Percentiles rank a stretch among this genome's conserved stretches.
Conservation (phyloP, 2,329 filamentous ascomycete genomes). For the Colletotrichum sp. region DNA sequence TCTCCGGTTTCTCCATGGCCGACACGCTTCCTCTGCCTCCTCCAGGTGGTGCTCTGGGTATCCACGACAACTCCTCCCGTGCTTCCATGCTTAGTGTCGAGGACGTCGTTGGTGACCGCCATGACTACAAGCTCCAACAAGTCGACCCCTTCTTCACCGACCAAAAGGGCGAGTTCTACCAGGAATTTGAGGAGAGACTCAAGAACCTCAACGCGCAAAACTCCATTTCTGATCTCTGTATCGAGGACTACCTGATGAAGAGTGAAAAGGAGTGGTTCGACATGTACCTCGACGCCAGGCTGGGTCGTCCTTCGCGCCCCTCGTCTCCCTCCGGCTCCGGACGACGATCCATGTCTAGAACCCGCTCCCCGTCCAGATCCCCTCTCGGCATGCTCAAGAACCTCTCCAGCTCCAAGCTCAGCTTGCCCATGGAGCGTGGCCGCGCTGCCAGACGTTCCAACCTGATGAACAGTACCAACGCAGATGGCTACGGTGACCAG, state of each 20-base stretch:
- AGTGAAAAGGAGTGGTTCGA: slow-evolving; percentile 73
- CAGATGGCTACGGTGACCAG: not conserved
- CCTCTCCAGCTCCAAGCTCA: slow-evolving; percentile 13
- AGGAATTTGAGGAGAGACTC: slow-evolving; percentile 61
- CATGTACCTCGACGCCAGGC: slow-evolving; percentile 61
- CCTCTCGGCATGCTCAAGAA: slow-evolving; percentile 16
- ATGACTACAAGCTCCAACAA: slow-evolving; percentile 67
- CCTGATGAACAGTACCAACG: slow-evolving; percentile 9
- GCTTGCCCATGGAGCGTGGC: slow-evolving; percentile 9
- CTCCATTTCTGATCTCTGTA: slow-evolving; percentile 64
- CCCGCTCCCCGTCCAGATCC: slow-evolving; percentile 6
- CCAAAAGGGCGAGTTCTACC: slow-evolving; percentile 65
- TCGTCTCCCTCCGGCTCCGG: slow-evolving; percentile 35
- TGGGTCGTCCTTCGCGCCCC: slow-evolving; percentile 48
- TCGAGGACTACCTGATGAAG: slow-evolving; percentile 68
- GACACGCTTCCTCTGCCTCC: slow-evolving; percentile 31
- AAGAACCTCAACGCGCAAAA: slow-evolving; percentile 58
- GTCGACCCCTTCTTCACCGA: slow-evolving; percentile 74
- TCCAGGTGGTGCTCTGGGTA: not conserved
- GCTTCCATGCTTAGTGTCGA: slow-evolving; percentile 58
- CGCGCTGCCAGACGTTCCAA: not conserved
- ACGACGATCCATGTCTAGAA: not conserved
- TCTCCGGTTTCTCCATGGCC: slow-evolving; percentile 20
- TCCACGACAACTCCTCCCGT: slow-evolving; percentile 23
- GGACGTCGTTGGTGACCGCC: slow-evolving; percentile 64